Base-by-base conservation (phyloP, 768 basidiomycete genomes). In the Pulveroboletus sp. region DNA sequence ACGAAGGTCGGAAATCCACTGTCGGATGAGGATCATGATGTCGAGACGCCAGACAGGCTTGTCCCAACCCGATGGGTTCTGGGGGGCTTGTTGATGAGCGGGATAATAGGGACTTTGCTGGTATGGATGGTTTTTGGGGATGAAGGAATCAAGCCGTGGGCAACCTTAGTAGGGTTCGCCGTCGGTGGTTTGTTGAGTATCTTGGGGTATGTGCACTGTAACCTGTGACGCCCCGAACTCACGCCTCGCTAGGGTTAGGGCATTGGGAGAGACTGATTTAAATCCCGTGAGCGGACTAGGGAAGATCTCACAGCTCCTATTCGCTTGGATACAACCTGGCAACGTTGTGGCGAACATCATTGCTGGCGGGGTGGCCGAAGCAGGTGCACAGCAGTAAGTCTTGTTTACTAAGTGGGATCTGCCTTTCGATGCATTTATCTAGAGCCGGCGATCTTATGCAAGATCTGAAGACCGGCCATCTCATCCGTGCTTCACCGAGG, bases 381-480 rank as follows among this genome's bases (percentile, higher is more conserved):
- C 92, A 31, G 92, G 92, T n/a, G 92, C 92, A 23, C 86, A 85
- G 68, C 92, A 94, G 87, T 91, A 62, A 53, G 83, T 47, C 43
- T 34, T 16, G 37, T 45, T 9, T 17, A 27, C 32, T 47, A 16
- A n/a, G n/a, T n/a, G n/a, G n/a, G 30, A 6, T 38, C 16, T 23
- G 17, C 29, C 39, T 47, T 31, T 22, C 42, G 29, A 22, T 50
- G 58, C 31, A 2, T 4, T 42, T 37, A 22, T 38, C 6, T 55
- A 93, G 90, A 67, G 93, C 94, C 7, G 95, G 93, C 14, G 95
- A 98, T 64, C 80, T 97, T 9, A 97, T 98, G 95, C 95, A 98
- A 72, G 95, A 98, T 68, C 73, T 98, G 51, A 98, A 98, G 72
- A 96, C 95, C 3, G 95, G 95, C 0, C 91, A 96, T 67, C 73